These are phyloP conservation scores for Lepiota brunneoincarnata DNA, from an alignment of 768 basidiomycete genomes.

Conservation along the genomic window DNA sequence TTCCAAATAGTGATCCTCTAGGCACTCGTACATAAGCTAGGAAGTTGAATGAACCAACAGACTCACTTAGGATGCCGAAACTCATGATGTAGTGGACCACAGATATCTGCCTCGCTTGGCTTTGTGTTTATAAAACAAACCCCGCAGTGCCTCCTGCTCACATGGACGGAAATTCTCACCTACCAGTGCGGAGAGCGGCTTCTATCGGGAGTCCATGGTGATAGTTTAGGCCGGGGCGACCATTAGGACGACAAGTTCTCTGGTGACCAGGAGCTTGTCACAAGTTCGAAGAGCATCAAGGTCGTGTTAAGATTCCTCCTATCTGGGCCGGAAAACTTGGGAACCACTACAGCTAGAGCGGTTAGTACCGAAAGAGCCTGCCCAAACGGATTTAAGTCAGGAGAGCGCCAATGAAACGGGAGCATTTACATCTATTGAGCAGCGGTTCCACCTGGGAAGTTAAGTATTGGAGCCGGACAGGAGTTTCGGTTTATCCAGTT, in stretches of 20 bases:
- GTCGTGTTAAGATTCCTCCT: not conserved
- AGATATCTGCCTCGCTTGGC: not conserved
- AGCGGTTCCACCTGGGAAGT: not conserved
- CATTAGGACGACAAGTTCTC: too few relatives aligned
- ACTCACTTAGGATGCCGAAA: constrained; percentile 36
- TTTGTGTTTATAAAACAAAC: too few relatives aligned
- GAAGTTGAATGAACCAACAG: not conserved
- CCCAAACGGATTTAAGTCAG: not conserved
- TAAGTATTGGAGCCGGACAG: too few relatives aligned
- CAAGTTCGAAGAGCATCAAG: not conserved
- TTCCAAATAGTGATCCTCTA: constrained; percentile 35
- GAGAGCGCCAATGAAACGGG: not conserved
- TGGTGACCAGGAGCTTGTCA: not conserved
- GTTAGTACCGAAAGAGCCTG: not conserved
- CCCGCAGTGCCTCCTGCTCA: too few relatives aligned
- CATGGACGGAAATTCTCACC: too few relatives aligned
- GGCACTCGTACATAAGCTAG: not conserved
- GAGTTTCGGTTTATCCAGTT: not conserved
- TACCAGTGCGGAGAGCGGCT: too few relatives aligned
- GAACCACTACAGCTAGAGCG: too few relatives aligned
- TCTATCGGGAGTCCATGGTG: too few relatives aligned
- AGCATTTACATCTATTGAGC: not conserved
- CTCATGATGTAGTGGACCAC: constrained; percentile 19
- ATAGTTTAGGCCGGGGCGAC: too few relatives aligned
- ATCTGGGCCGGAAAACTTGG: not conserved